Conservation (phyloP, 106 monocot species). For the Acanthochlamys bracteata region DNA sequence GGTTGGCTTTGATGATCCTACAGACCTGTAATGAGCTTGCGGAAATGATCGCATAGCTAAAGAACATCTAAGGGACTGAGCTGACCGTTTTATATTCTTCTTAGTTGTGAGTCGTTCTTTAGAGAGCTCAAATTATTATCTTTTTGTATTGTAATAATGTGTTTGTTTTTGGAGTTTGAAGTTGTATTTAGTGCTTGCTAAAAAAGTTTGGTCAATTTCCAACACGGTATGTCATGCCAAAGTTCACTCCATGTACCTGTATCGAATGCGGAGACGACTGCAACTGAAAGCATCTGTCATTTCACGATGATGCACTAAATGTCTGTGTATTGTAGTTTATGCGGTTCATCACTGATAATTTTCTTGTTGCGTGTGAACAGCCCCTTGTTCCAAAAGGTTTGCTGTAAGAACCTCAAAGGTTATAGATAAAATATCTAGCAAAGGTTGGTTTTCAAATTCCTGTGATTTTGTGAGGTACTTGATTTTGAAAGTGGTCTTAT, state of each 20-base stretch:
- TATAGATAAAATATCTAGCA: slow-evolving; percentile 13
- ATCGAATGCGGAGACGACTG: slow-evolving; percentile 1
- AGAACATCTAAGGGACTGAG: slow-evolving; percentile 88
- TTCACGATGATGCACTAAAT: neutral
- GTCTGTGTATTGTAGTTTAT: too few species aligned
- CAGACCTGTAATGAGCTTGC: slow-evolving; percentile 79
- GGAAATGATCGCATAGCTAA: slow-evolving; percentile 58
- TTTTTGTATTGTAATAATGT: neutral
- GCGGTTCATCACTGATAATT: too few species aligned
- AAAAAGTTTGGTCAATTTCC: neutral
- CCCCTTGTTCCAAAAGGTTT: too few species aligned
- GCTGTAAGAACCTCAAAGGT: slow-evolving; percentile 26
- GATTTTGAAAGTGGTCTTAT: too few species aligned
- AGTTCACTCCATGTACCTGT: slow-evolving; percentile 10
- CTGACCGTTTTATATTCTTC: neutral
- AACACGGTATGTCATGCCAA: neutral
- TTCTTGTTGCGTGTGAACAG: too few species aligned
- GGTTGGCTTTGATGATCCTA: slow-evolving; percentile 23
- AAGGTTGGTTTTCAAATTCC: slow-evolving; percentile 13
- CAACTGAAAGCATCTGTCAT: neutral
- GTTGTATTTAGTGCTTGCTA: neutral
- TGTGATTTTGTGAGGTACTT: too few species aligned
- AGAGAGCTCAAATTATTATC: neutral
- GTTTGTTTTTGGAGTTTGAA: too few species aligned
- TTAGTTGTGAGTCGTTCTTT: neutral